Percentiles rank a stretch among this genome's conserved stretches.
Conservation (phyloP, 768 basidiomycete genomes). For the Trametes gibbosa region DNA sequence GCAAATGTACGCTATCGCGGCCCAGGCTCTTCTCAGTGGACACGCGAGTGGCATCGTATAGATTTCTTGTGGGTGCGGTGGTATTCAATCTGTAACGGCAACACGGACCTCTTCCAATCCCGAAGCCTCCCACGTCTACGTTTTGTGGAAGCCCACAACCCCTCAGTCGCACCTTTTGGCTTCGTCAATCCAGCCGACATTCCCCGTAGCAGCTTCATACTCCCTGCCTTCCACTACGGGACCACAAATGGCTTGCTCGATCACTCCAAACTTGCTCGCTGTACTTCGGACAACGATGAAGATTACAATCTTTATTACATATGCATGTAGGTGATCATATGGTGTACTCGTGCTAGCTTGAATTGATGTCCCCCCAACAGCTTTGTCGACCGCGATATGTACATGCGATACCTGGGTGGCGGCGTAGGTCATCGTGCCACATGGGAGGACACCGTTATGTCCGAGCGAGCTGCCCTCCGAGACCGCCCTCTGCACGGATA, state of each 20-base stretch:
- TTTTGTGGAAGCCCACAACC: too few relatives aligned
- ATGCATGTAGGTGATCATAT: neutral
- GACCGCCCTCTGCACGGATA: too few relatives aligned
- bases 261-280: neutral
- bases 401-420: conserved; percentile 11
- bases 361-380: conserved; percentile 1
- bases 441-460: neutral
- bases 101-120: too few relatives aligned
- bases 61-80: conserved; percentile 42
- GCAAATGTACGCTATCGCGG: neutral
- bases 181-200: conserved; percentile 44
- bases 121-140: too few relatives aligned
- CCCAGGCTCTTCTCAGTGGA: neutral
- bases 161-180: too few relatives aligned
- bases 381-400: conserved; percentile 18
- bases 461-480: neutral
- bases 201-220: conserved; percentile 38
- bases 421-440: conserved; percentile 3
- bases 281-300: neutral
- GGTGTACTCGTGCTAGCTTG: too few relatives aligned
- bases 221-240: conserved; percentile 37
- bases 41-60: conserved; percentile 11
- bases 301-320: conserved; percentile 26
- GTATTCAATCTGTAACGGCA: conserved; percentile 32
- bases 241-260: conserved; percentile 11